phyloP scores from a whole-genome alignment of 306 rosid genomes.

The Lagenaria siceraria region DNA sequence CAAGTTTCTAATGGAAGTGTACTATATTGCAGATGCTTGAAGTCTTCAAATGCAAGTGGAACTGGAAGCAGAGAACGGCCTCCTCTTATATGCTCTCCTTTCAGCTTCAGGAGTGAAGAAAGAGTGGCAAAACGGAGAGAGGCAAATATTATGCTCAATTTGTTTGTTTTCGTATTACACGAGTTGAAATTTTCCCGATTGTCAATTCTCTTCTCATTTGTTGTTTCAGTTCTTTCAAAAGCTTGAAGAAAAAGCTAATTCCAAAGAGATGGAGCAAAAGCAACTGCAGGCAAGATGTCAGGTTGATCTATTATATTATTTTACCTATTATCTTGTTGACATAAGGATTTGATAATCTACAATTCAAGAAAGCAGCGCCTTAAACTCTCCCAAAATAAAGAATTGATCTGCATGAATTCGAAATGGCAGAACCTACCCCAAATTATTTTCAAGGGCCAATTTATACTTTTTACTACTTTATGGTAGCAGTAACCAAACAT shows the following conservation, averaged over 20 bases:
- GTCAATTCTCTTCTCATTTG: background rate
- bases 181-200: background rate
- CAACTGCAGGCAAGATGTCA: conserved; percentile 35
- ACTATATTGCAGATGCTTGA: conserved; percentile 33
- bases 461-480: background rate
- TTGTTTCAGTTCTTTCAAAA: conserved; percentile 52
- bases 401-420: background rate
- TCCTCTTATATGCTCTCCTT: conserved; percentile 38
- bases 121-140: conserved; percentile 87
- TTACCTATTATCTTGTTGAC: background rate
- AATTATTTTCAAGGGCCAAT: background rate
- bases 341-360: background rate
- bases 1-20: background rate
- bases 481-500: background rate
- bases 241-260: conserved; percentile 40
- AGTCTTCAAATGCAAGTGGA: conserved; percentile 30
- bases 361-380: background rate
- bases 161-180: background rate
- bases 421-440: background rate
- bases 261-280: conserved; percentile 38
- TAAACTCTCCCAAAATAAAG: background rate
- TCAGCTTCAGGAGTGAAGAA: conserved; percentile 73
- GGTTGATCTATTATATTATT: conserved; percentile 19
- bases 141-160: conserved; percentile 30
- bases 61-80: conserved; percentile 25